A percentile compares a stretch with the other conserved stretches of the same genome.
These are phyloP conservation scores for Gossypium trilobum DNA, from an alignment of 441 rosid genomes.

Conservation along the genomic window DNA sequence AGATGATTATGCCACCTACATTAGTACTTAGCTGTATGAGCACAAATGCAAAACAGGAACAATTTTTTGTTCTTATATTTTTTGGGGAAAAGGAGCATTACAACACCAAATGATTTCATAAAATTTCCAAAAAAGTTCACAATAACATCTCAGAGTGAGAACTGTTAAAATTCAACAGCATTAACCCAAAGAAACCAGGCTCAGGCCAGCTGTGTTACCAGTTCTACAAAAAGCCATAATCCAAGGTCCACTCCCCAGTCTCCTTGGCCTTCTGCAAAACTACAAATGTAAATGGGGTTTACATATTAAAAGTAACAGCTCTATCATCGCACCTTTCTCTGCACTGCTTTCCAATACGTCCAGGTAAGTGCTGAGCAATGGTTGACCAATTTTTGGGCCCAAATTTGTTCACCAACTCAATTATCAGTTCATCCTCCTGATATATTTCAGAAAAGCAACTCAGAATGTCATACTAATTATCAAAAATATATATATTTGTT, in stretches of 20 bases:
- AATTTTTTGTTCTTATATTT: not conserved
- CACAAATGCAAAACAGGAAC: not conserved
- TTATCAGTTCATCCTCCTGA: slow-evolving; percentile 83
- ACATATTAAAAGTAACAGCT: not conserved
- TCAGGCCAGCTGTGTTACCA: not conserved
- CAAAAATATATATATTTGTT: not conserved
- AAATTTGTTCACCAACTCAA: slow-evolving; percentile 63
- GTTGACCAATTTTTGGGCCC: slow-evolving; percentile 99
- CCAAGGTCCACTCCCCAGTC: not conserved
- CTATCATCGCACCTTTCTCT: slow-evolving; percentile 62
- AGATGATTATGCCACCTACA: slow-evolving; percentile 94
- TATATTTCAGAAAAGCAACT: slow-evolving; percentile 10
- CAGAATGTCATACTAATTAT: not conserved
- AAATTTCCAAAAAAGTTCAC: not conserved
- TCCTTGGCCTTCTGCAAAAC: not conserved
- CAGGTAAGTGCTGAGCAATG: slow-evolving; percentile 85
- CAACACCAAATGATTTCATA: not conserved
- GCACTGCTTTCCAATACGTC: slow-evolving; percentile 97
- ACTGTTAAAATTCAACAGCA: not conserved
- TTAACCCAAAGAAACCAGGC: not conserved
- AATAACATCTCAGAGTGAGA: not conserved
- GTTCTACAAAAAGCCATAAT: not conserved
- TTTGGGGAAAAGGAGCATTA: not conserved
- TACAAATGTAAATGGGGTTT: not conserved
- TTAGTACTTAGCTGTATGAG: slow-evolving; percentile 4